Conservation (phyloP, 78 protist species). For the Planoprotostelium fungivorum region DNA sequence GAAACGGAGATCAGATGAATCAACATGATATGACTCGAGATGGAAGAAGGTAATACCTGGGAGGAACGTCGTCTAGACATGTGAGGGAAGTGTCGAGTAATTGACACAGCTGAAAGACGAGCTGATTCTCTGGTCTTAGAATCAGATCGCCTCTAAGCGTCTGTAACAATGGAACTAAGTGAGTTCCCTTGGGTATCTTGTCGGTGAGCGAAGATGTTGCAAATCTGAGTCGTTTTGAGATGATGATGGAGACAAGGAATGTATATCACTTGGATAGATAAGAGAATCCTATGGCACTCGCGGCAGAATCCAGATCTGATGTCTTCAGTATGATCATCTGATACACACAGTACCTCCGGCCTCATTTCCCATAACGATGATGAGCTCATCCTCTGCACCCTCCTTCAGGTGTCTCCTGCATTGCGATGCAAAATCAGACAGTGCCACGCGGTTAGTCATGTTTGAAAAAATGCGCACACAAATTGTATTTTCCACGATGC, state of each 20-base stretch:
- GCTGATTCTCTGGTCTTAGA: not conserved
- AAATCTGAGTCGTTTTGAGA: not conserved
- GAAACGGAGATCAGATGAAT: too few species aligned
- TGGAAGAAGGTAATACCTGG: not conserved
- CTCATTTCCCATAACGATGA: not conserved
- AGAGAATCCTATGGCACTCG: not conserved
- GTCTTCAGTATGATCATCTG: not conserved
- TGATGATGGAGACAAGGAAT: too few species aligned
- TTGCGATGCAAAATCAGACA: too few species aligned
- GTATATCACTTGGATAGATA: not conserved
- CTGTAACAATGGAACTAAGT: not conserved
- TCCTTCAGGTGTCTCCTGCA: too few species aligned
- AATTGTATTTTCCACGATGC: too few species aligned
- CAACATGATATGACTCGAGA: not conserved
- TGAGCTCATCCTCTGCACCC: too few species aligned
- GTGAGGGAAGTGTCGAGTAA: not conserved
- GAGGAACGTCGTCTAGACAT: not conserved
- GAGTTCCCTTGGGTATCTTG: too few species aligned
- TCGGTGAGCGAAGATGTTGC: not conserved
- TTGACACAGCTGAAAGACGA: not conserved
- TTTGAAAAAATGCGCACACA: too few species aligned
- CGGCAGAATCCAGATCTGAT: not conserved
- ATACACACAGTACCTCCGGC: not conserved
- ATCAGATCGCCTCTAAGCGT: not conserved
- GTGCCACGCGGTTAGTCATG: too few species aligned